These are phyloP conservation scores for Plantago elongata DNA, from an alignment of 257 asterid genomes.

Conservation along the genomic window DNA sequence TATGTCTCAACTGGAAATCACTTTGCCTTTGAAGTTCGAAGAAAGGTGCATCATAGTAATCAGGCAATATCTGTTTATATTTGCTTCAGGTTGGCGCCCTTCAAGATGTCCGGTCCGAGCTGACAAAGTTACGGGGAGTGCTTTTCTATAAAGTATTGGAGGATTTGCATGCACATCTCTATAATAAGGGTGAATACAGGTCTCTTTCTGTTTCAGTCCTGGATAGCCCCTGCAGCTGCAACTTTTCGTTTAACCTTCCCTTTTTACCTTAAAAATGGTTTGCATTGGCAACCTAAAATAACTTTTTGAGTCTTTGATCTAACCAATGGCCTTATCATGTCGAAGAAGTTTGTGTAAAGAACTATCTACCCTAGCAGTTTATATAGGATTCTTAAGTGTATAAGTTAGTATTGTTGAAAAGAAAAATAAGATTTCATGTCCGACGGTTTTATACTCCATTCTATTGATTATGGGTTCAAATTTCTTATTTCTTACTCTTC, in stretches of 20 bases:
- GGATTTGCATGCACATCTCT: slow-evolving; percentile 95
- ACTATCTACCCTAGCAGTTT: slow-evolving; percentile 8
- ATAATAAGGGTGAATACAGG: slow-evolving; percentile 95
- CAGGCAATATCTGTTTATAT: slow-evolving; percentile 22
- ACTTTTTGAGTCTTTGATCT: not conserved
- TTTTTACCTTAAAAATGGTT: not conserved
- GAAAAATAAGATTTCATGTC: slow-evolving; percentile 8
- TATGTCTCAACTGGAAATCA: too few species aligned
- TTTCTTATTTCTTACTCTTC: slow-evolving; percentile 19
- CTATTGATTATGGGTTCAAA: slow-evolving; percentile 7
- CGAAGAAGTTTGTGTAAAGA: not conserved
- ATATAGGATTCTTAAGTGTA: slow-evolving; percentile 13
- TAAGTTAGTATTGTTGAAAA: slow-evolving; percentile 5
- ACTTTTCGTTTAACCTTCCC: not conserved
- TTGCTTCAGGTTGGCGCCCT: slow-evolving; percentile 93
- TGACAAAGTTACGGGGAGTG: slow-evolving; percentile 85
- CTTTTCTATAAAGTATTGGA: slow-evolving; percentile 94
- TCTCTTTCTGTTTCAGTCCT: slow-evolving; percentile 23
- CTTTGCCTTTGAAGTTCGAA: slow-evolving; percentile 9
- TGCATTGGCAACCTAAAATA: slow-evolving; percentile 1
- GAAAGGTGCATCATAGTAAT: slow-evolving; percentile 13
- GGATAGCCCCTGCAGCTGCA: slow-evolving; percentile 18
- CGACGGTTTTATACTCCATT: slow-evolving; percentile 7
- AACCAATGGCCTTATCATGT: not conserved
- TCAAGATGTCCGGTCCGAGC: slow-evolving; percentile 97